Evolutionary conservation across 2,329 filamentous ascomycete genomes (phyloP).

Genomic region (Trichoderma arundinaceum): DNA sequence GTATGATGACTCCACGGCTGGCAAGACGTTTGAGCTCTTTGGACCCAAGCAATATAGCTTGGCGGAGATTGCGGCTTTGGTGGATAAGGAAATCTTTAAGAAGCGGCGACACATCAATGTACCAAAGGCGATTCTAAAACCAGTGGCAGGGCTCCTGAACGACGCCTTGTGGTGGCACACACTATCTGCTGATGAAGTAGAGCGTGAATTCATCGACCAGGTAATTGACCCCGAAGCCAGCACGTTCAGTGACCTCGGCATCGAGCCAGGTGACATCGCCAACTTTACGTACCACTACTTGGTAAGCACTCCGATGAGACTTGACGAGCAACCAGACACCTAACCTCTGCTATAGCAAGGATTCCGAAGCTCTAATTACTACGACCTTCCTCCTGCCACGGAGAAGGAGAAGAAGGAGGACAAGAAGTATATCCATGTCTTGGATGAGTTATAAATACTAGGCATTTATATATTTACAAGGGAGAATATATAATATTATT

Average conservation of each 20-base stretch:
- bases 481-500: conserved; percentile 19
- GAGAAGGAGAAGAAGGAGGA: conserved; percentile 94
- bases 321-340: conserved; percentile 29
- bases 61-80: conserved; percentile 81
- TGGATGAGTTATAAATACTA: conserved; percentile 74
- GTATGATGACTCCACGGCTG: conserved; percentile 86
- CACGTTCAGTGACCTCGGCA: conserved; percentile 92
- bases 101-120: conserved; percentile 89
- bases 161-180: conserved; percentile 87
- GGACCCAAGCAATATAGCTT: conserved; percentile 93
- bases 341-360: conserved; percentile 68
- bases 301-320: conserved; percentile 58
- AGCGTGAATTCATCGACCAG: conserved; percentile 93
- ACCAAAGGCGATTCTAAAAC: conserved; percentile 80
- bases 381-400: conserved; percentile 91
- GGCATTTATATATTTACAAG: conserved; percentile 12
- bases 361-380: conserved; percentile 86
- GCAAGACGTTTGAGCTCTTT: conserved; percentile 92
- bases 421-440: conserved; percentile 94
- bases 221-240: conserved; percentile 88
- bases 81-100: conserved; percentile 92
- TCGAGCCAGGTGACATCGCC: conserved; percentile 84
- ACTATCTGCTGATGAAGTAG: conserved; percentile 81
- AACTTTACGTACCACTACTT: conserved; percentile 93
- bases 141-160: conserved; percentile 76